Evolutionary conservation across 2,329 filamentous ascomycete species (phyloP).

Genomic region (Phoma sp.): DNA sequence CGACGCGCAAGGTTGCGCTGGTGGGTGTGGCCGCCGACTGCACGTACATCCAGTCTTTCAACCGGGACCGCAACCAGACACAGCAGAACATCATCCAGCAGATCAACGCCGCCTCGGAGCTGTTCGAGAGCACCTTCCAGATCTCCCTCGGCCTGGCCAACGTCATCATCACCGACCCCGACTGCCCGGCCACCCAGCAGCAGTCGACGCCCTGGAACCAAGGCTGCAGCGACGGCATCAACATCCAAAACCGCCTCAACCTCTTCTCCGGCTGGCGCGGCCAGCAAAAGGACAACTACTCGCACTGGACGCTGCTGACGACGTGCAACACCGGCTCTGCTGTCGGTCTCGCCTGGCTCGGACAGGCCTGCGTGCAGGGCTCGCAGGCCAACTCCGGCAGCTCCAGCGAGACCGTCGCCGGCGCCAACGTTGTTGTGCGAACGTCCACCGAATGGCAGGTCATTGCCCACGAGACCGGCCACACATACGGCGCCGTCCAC

Average conservation of each 20-base stretch:
- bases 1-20: constrained; percentile 87
- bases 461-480: constrained; percentile 91
- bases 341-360: constrained; percentile 92
- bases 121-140: constrained; percentile 93
- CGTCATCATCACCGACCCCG: constrained; percentile 75
- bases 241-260: constrained; percentile 81
- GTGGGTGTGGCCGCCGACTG: constrained; percentile 94
- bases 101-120: constrained; percentile 84
- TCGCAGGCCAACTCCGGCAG: constrained; percentile 56
- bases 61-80: constrained; percentile 72
- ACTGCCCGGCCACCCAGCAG: constrained; percentile 76
- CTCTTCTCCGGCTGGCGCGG: constrained; percentile 91
- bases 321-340: constrained; percentile 82
- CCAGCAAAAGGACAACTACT: constrained; percentile 76
- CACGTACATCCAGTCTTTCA: constrained; percentile 79
- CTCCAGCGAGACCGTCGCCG: constrained; percentile 75
- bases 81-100: constrained; percentile 79
- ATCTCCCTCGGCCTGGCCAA: constrained; percentile 91
- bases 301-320: constrained; percentile 90
- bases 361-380: constrained; percentile 77
- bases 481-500: constrained; percentile 95
- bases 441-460: constrained; percentile 92
- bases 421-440: constrained; percentile 87
- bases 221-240: constrained; percentile 66
- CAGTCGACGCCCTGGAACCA: constrained; percentile 83